Percentiles rank a stretch among this genome's conserved stretches.
Conservation (phyloP, 2,329 filamentous ascomycete genomes). For the Verruconis gallopava region DNA sequence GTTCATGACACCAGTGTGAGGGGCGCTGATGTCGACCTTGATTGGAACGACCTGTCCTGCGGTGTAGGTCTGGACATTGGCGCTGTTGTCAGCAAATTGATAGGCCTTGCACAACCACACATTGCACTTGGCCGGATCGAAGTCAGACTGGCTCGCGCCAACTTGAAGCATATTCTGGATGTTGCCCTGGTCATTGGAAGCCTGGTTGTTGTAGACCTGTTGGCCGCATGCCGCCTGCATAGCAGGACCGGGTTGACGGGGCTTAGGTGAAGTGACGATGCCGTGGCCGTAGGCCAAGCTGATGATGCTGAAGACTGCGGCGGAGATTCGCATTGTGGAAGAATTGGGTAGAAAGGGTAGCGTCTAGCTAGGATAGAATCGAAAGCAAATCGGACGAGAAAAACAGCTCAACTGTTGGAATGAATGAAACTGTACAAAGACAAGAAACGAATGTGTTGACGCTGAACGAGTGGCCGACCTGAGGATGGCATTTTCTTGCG, state of each 20-base stretch:
- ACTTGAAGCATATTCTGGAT: slow-evolving; percentile 42
- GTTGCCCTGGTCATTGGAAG: slow-evolving; percentile 43
- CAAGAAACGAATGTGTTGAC: slow-evolving; percentile 4
- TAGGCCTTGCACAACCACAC: slow-evolving; percentile 47
- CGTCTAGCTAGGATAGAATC: slow-evolving; percentile 5
- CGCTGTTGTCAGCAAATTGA: slow-evolving; percentile 42
- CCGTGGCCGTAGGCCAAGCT: slow-evolving; percentile 41
- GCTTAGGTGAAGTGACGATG: slow-evolving; percentile 34
- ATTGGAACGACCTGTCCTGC: slow-evolving; percentile 35
- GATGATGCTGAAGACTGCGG: slow-evolving; percentile 13
- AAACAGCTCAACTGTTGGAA: slow-evolving; percentile 7
- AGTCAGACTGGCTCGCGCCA: slow-evolving; percentile 34
- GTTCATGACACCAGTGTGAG: slow-evolving; percentile 44
- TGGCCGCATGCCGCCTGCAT: slow-evolving; percentile 41
- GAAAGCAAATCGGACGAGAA: background rate
- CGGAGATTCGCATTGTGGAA: slow-evolving; percentile 2
- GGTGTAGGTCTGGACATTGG: slow-evolving; percentile 39
- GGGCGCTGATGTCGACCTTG: slow-evolving; percentile 35
- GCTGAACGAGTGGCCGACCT: slow-evolving; percentile 1
- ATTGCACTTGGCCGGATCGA: slow-evolving; percentile 34
- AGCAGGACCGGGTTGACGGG: slow-evolving; percentile 38
- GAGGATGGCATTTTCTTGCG: too few relatives aligned
- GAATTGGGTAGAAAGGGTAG: background rate
- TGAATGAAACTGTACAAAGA: slow-evolving; percentile 2
- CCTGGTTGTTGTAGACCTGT: slow-evolving; percentile 41